A percentile compares a stretch with the other conserved stretches of the same genome.
These are phyloP conservation scores for Apostasia shenzhenica DNA, from an alignment of 106 monocot species.

Conservation along the genomic window DNA sequence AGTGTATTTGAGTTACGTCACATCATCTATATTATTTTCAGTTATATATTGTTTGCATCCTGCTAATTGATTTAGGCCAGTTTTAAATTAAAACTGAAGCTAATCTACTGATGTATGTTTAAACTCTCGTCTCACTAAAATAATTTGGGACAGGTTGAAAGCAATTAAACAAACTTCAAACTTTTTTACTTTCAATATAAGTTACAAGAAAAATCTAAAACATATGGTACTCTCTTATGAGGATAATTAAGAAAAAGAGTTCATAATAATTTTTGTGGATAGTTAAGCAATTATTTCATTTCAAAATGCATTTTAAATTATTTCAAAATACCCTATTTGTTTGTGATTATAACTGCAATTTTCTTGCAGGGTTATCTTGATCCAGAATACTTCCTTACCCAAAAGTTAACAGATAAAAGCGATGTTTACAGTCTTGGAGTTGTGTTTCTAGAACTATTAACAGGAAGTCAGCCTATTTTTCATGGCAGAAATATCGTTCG, in stretches of 20 bases:
- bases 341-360: not conserved
- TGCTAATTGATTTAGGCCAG: too few species aligned
- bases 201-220: not conserved
- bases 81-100: too few species aligned
- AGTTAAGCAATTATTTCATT: not conserved
- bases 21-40: too few species aligned
- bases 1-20: too few species aligned
- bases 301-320: not conserved
- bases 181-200: not conserved
- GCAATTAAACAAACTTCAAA: too few species aligned
- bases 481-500: constrained; percentile 96
- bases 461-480: constrained; percentile 82
- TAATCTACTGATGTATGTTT: too few species aligned
- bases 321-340: not conserved
- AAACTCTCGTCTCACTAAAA: too few species aligned
- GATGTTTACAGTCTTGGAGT: constrained; percentile 98
- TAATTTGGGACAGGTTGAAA: too few species aligned
- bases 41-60: too few species aligned
- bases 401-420: constrained; percentile 92
- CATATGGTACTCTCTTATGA: too few species aligned
- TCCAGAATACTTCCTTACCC: constrained; percentile 97
- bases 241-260: not conserved
- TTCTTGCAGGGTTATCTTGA: constrained; percentile 88
- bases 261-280: not conserved
- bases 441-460: constrained; percentile 86